Conservation (phyloP, 148 eudicot species). For the Selenicereus undatus region DNA sequence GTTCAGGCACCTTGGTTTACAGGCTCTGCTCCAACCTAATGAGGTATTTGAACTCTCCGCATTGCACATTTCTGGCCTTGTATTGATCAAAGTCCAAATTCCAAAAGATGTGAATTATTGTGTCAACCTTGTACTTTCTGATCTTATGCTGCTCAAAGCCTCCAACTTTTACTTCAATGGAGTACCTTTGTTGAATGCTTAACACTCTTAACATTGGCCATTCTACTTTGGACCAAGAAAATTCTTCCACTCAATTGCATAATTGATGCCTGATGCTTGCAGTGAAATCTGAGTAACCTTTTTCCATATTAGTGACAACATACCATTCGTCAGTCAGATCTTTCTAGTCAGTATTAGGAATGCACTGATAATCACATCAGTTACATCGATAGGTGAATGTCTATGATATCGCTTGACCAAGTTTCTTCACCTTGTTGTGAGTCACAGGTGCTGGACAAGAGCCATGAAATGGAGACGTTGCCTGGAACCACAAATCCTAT, state of each 20-base stretch:
- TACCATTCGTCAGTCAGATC: neutral
- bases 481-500: slow-evolving; percentile 18
- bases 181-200: neutral
- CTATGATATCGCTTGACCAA: neutral
- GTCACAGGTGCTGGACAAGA: slow-evolving; percentile 2
- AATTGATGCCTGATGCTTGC: neutral
- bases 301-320: neutral
- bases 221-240: neutral
- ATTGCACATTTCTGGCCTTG: neutral
- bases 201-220: neutral
- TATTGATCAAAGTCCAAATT: neutral
- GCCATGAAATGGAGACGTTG: neutral
- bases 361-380: neutral
- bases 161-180: neutral
- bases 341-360: neutral
- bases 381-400: neutral
- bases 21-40: slow-evolving; percentile 5
- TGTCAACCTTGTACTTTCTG: neutral
- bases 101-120: neutral
- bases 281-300: neutral
- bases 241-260: neutral
- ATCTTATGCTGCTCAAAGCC: neutral
- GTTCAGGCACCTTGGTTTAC: slow-evolving; percentile 17
- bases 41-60: slow-evolving; percentile 11
- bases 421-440: neutral